Evolutionary conservation across 176 grass and related monocot genomes (phyloP), one percentile per base, ranked within the genome.

Genomic region (Carex parvula): DNA sequence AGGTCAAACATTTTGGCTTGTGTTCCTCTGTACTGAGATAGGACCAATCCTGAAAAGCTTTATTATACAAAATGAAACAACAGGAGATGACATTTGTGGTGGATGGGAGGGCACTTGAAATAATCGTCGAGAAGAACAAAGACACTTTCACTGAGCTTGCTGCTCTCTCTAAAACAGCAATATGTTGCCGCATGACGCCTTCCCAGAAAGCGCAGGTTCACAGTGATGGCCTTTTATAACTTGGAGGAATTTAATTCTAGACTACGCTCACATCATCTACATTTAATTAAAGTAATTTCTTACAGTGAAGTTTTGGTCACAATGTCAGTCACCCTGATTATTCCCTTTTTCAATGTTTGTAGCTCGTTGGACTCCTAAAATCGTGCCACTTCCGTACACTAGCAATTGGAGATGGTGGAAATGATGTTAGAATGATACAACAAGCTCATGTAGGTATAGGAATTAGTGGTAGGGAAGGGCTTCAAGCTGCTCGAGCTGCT

Each of bases 361-460:
- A 98, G 95, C 89, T 98, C 68, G 95, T 94, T 90, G 86, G 81
- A 73, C 55, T 98, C 21, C 81, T 97, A 80, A 94, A 94, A 69
- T 93, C 87, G 3, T 79, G 80, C 87, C 89, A 87, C 70, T 98
- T 88, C 56, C 86, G 93, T 73, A 98, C 92, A 74, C 81, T 98
- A 60, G 95, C 90, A 87, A 94, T 98, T 88, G 92, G 92, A 48
- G 92, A 98, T 70, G 92, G 95, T 82, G 95, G 95, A 88, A 98
- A 98, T 86, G 95, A 98, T 94, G 92, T 98, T 83, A 94, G 92
- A 84, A 98, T 98, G 95, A 98, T 98, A 87, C 95, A 98, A 90
- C 88, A 94, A 71, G 95, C 95, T 89, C 90, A 94, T 64, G 81
- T 97, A 83, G 95, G 94, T 87, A 88, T 97, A 60, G 94, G 94